phyloP scores from a whole-genome alignment of 2,329 filamentous ascomycete species.

The Talaromyces sp. region DNA sequence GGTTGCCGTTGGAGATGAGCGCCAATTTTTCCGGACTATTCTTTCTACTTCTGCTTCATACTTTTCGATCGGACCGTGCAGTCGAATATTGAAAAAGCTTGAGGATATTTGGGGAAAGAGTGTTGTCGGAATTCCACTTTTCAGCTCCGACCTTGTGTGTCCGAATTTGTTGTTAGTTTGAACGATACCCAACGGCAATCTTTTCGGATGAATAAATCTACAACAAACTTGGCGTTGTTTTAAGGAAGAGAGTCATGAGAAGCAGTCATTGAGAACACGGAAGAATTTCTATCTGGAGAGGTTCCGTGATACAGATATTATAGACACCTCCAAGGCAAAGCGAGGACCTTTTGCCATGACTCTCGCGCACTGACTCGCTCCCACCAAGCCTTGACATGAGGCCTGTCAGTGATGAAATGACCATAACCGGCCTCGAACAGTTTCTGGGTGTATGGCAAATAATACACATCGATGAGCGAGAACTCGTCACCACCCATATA shows the following conservation, averaged over 20 bases:
- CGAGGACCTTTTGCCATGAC: constrained; percentile 8
- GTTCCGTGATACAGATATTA: not conserved
- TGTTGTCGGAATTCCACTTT: not conserved
- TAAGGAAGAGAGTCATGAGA: not conserved
- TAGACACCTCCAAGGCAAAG: not conserved
- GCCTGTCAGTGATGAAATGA: constrained; percentile 5
- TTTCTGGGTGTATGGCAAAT: constrained; percentile 14
- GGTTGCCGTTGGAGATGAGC: constrained; percentile 9
- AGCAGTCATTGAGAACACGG: not conserved
- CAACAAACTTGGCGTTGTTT: too few relatives aligned
- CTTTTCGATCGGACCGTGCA: constrained; percentile 8
- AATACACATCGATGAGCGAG: constrained; percentile 19
- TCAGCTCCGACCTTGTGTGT: constrained; percentile 2
- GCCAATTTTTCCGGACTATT: not conserved
- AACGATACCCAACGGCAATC: not conserved
- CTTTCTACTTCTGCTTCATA: constrained; percentile 11
- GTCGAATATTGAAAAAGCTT: constrained; percentile 1
- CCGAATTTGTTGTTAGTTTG: constrained; percentile 10
- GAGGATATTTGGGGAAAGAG: constrained; percentile 8
- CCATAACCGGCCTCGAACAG: not conserved
- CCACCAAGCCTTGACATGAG: constrained; percentile 8
- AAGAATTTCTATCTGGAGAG: not conserved
- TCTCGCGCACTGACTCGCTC: constrained; percentile 7
- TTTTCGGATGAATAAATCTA: not conserved
- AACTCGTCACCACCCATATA: constrained; percentile 25